Evolutionary conservation across 2,329 filamentous ascomycete genomes (phyloP).

Genomic region (Alternaria alternata): DNA sequence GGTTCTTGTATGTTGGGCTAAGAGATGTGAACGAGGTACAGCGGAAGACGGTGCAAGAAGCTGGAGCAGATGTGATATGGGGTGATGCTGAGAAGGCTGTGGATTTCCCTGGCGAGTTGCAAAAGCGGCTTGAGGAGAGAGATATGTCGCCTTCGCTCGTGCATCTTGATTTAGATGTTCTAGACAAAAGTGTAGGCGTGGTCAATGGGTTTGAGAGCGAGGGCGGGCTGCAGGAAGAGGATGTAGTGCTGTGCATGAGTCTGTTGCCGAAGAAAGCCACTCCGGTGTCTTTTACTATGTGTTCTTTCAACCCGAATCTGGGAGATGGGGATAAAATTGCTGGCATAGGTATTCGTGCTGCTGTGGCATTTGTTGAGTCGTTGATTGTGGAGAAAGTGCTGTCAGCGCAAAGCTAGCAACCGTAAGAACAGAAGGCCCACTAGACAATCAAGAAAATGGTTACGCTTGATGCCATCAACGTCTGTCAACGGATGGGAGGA

Average conservation of each 20-base stretch:
- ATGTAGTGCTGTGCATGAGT: not conserved
- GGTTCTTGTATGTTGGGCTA: not conserved
- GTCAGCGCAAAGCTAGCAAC: not conserved
- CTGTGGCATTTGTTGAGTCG: constrained; percentile 2
- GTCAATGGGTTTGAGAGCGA: not conserved
- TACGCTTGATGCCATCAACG: too few relatives aligned
- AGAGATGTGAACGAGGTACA: not conserved
- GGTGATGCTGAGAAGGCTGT: not conserved
- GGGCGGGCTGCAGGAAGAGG: not conserved
- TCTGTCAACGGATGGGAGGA: too few relatives aligned
- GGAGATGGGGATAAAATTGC: constrained; percentile 26
- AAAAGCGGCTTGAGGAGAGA: not conserved
- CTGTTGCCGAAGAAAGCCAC: constrained; percentile 11
- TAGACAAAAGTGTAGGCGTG: not conserved
- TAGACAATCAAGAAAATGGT: too few relatives aligned
- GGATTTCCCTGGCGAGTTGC: not conserved
- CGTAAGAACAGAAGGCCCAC: rapidly evolving
- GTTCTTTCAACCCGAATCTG: constrained; percentile 24
- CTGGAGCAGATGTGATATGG: constrained; percentile 2
- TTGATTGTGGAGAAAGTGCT: not conserved
- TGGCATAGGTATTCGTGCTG: constrained; percentile 15
- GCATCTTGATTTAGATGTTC: not conserved
- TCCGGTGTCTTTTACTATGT: constrained; percentile 18
- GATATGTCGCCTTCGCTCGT: not conserved
- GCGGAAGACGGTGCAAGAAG: not conserved